Conservation (phyloP, 441 rosid species). For the Arabidopsis lyrata region DNA sequence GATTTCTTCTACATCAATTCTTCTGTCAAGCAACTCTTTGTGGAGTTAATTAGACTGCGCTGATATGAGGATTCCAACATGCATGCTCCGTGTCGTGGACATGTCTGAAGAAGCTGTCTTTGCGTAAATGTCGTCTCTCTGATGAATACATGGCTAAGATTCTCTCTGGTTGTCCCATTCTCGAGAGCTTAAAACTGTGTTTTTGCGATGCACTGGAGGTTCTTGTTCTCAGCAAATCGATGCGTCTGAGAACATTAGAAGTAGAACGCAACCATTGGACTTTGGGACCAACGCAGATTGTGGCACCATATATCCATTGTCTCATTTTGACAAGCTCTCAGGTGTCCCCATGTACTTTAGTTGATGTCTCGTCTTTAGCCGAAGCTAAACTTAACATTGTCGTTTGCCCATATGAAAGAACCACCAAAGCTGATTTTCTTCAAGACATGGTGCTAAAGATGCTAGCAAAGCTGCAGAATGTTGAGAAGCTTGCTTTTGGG, state of each 20-base stretch:
- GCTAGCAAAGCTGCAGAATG: not conserved
- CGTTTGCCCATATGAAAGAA: fast-evolving
- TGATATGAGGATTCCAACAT: not conserved
- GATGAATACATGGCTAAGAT: not conserved
- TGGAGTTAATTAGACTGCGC: fast-evolving
- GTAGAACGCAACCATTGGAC: not conserved
- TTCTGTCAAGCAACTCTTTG: not conserved
- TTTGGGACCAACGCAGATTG: not conserved
- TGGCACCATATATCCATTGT: not conserved
- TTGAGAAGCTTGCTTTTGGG: constrained; percentile 17
- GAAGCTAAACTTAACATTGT: not conserved
- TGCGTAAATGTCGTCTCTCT: not conserved
- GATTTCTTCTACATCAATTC: constrained; percentile 1
- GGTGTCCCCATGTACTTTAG: not conserved
- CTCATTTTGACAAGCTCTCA: not conserved
- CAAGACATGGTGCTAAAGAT: not conserved
- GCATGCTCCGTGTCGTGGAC: constrained; percentile 19
- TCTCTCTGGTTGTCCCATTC: constrained; percentile 13
- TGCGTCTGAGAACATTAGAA: constrained; percentile 11
- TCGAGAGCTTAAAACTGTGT: not conserved
- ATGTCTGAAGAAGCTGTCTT: not conserved
- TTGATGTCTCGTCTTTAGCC: not conserved
- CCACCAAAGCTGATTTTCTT: not conserved
- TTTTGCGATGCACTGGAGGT: not conserved
- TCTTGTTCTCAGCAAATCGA: constrained; percentile 22